Evolutionary conservation across 495 filamentous ascomycete species (phyloP).

Genomic region (Niebla homalea): DNA sequence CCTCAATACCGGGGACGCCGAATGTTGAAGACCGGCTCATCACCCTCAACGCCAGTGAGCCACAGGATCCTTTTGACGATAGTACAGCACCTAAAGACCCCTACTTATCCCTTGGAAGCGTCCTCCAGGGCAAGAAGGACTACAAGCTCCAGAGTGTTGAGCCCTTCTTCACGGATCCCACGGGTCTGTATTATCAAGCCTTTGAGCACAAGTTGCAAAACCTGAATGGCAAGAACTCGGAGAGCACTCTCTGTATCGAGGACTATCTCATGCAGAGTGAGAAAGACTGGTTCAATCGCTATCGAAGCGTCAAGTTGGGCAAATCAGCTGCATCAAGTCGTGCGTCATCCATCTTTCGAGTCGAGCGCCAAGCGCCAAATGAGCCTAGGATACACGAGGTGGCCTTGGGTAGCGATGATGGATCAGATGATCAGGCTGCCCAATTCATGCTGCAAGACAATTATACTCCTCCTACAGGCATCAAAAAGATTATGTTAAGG

Average conservation of each 20-base stretch:
- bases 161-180: slow-evolving; percentile 54
- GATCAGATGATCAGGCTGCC: slow-evolving; percentile 14
- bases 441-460: slow-evolving; percentile 51
- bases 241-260: slow-evolving; percentile 46
- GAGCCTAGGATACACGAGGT: not conserved
- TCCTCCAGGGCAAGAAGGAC: slow-evolving; percentile 38
- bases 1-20: slow-evolving; percentile 7
- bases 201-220: slow-evolving; percentile 41
- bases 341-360: slow-evolving; percentile 28
- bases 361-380: not conserved
- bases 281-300: slow-evolving; percentile 49
- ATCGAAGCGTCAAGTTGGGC: slow-evolving; percentile 39
- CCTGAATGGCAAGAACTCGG: slow-evolving; percentile 40
- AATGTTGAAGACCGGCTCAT: not conserved
- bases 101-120: slow-evolving; percentile 35
- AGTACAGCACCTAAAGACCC: slow-evolving; percentile 11
- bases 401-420: not conserved
- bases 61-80: not conserved
- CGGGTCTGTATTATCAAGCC: slow-evolving; percentile 39
- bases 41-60: not conserved
- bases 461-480: slow-evolving; percentile 52
- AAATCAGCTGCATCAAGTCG: slow-evolving; percentile 23
- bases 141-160: slow-evolving; percentile 51
- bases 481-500: slow-evolving; percentile 41
- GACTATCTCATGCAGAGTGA: slow-evolving; percentile 48